phyloP scores from a whole-genome alignment of 306 rosid species.

The Quercus bicolor region DNA sequence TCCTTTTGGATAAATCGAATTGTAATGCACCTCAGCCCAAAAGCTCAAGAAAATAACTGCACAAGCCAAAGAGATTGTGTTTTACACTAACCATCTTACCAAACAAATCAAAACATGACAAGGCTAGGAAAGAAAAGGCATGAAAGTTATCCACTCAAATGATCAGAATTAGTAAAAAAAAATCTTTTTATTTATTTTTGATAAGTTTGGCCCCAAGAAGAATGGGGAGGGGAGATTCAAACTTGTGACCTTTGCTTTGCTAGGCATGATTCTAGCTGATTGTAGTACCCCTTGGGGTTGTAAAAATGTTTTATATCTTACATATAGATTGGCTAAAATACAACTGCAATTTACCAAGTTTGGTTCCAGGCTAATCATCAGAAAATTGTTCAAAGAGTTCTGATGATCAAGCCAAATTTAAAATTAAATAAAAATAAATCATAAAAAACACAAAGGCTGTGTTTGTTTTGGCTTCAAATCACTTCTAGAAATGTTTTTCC shows the following conservation, averaged over 20 bases:
- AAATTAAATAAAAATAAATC: neutral
- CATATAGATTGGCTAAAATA: neutral
- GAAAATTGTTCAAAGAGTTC: neutral
- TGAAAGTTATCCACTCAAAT: neutral
- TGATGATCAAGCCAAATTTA: neutral
- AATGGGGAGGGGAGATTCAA: no score
- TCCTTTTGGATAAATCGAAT: slow-evolving; percentile 93
- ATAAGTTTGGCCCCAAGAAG: no score
- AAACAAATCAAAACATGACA: slow-evolving; percentile 7
- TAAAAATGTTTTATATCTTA: neutral
- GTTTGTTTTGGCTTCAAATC: no score
- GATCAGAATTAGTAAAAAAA: neutral
- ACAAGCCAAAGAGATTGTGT: slow-evolving; percentile 14
- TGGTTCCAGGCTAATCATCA: neutral
- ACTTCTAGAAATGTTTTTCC: no score
- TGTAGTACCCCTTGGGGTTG: no score
- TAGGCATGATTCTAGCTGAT: no score
- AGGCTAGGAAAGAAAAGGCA: neutral
- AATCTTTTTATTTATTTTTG: neutral
- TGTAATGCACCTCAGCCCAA: slow-evolving; percentile 99
- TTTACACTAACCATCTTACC: neutral
- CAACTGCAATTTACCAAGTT: neutral
- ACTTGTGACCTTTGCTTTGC: no score
- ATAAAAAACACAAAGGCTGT: neutral
- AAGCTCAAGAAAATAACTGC: slow-evolving; percentile 99